Conservation (phyloP, 2,329 filamentous ascomycete genomes). For the Geosmithia putterillii region DNA sequence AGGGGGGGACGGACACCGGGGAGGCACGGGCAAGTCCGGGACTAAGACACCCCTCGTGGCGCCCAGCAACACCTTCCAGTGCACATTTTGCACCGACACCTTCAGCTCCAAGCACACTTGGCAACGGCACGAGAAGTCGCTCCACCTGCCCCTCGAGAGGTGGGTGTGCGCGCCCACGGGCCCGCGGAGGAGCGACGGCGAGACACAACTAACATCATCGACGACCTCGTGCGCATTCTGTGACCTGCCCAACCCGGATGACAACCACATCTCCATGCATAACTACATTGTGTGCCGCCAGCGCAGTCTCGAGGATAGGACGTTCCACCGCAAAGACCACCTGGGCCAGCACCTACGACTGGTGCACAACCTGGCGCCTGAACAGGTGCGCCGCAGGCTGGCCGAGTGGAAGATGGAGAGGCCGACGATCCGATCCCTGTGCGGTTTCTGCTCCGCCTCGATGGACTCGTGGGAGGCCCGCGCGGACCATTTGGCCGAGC, state of each 20-base stretch:
- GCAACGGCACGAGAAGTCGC: conserved; percentile 36
- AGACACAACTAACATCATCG: conserved; percentile 12
- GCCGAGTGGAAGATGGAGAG: conserved; percentile 21
- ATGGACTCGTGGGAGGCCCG: conserved; percentile 24
- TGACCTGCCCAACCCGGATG: conserved; percentile 14
- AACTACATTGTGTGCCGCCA: conserved; percentile 36
- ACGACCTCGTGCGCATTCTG: conserved; percentile 28
- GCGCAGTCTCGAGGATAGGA: conserved; percentile 28
- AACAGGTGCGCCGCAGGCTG: neutral
- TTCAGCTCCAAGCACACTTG: conserved; percentile 32
- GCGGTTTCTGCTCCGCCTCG: conserved; percentile 24
- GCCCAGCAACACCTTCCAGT: conserved; percentile 19
- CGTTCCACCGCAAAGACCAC: conserved; percentile 30
- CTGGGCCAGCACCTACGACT: conserved; percentile 28
- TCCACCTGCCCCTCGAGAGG: conserved; percentile 29
- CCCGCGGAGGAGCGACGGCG: conserved; percentile 22
- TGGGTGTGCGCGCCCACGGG: conserved; percentile 30
- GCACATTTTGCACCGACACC: conserved; percentile 32
- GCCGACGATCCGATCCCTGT: conserved; percentile 22
- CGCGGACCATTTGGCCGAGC: conserved; percentile 25
- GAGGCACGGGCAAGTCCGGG: neutral
- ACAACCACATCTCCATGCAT: conserved; percentile 20
- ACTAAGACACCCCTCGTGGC: conserved; percentile 2
- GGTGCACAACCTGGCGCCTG: conserved; percentile 25
- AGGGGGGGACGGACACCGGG: neutral